Base-by-base conservation (phyloP, 768 basidiomycete species). In the Mycena albidolilacea region DNA sequence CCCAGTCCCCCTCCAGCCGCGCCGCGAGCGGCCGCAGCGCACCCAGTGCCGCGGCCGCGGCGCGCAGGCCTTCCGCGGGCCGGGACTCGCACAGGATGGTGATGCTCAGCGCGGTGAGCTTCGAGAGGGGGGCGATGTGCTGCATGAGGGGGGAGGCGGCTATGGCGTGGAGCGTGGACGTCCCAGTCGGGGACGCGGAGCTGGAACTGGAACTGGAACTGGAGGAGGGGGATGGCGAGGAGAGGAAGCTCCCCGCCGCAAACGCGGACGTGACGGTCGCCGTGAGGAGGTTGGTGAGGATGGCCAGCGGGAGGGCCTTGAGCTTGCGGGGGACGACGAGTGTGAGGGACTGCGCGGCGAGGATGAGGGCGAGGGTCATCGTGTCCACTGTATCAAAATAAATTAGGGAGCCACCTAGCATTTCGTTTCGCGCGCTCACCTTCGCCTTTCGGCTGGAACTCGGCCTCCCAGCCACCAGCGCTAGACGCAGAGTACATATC, bases 261-360 rank as follows among this genome's bases (percentile, higher is more conserved):
- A 93, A 93, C 0, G 91, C 81, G n/a, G 86, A 81, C 30, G 86
- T 82, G 67, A 93, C 87, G 11, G 87, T 87, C 0, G 87, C 84
- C 38, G 86, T 85, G 11, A 84, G 72, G 62, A 83, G 71, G 37
- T 78, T 74, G 21, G 74, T 64, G 23, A 85, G 79, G 23, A 87
- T 83, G 4, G 87, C 79, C 7, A 95, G 81, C 7, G 93, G 92
- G 0, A 94, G 82, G 0, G 89, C 91, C 71, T 86, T 87, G 54
- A 94, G 81, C 76, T 90, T 91, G 52, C 85, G 79, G 8, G 85
- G 80, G 1, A 88, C 84, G 15, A 94, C 86, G 8, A 90, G 81
- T 1, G 90, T 86, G 2, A 92, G 80, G 19, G 90, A 90, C 63
- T 90, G 92, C 7, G 92, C 89, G 0, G 90, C 87, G 35, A 92